Evolutionary conservation across 2,329 filamentous ascomycete genomes (phyloP).

Genomic region (Ophiostoma sp.): DNA sequence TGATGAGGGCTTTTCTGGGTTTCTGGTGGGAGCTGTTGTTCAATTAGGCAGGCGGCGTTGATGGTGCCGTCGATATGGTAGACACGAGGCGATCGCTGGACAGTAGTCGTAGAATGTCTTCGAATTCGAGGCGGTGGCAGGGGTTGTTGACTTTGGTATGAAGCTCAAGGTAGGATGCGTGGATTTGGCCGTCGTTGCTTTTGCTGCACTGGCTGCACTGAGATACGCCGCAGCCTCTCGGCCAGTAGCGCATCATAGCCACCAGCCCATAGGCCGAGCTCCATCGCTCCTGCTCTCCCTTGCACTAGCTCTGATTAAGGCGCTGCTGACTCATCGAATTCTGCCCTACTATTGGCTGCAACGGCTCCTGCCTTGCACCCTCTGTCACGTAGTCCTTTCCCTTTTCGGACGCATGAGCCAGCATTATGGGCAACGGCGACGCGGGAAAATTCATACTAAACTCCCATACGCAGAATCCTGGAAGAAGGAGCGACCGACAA

Average conservation of each 20-base stretch:
- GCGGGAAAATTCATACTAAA: slow-evolving; percentile 20
- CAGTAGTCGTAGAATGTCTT: not conserved
- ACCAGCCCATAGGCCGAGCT: not conserved
- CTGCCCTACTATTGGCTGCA: not conserved
- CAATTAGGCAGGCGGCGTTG: not conserved
- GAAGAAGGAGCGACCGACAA: slow-evolving; percentile 15
- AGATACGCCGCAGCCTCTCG: not conserved
- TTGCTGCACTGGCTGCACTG: not conserved
- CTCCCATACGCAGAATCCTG: not conserved
- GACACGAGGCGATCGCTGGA: not conserved
- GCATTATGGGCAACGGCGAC: slow-evolving; percentile 20
- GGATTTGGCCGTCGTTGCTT: slow-evolving; percentile 4
- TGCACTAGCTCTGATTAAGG: slow-evolving; percentile 5
- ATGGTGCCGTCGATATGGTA: not conserved
- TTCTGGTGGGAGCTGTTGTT: not conserved
- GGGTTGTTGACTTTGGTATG: not conserved
- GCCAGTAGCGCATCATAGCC: not conserved
- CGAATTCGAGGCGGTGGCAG: not conserved
- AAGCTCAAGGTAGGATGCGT: not conserved
- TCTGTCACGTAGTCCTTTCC: not conserved
- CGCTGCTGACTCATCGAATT: not conserved
- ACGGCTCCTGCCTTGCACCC: not conserved
- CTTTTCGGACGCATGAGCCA: slow-evolving; percentile 6
- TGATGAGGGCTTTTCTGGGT: slow-evolving; percentile 26
- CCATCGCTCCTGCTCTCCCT: slow-evolving; percentile 6